Base-by-base conservation (phyloP, 257 asterid genomes). In the Primulina eburnea region DNA sequence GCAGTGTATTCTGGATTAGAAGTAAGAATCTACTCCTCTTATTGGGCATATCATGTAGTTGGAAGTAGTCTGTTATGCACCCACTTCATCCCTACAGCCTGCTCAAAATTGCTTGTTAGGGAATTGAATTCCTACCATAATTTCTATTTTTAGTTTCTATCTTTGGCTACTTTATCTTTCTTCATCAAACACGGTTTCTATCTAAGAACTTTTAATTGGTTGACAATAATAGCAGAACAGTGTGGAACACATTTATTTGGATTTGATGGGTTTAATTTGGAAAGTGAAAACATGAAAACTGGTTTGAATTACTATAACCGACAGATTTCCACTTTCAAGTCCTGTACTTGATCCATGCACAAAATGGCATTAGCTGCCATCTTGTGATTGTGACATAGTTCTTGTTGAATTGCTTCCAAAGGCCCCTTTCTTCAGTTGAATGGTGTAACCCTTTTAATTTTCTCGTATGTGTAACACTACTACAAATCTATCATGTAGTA, bases 1-100 rank as follows among this genome's bases (percentile, higher is more conserved):
- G 89, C 89, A 67, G 97, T 84, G 74, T 94, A 94, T 78, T 90
- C 97, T 70, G 96, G 96, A 75, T 75, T 93, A 77, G 99, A 93
- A 82, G 99, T 91, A 86, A 82, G 95, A 73, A 57, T 60, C 26
- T 26, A 61, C 62, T 68, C 63, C 64, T 60, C 58, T 60, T 62
- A 40, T 76, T 61, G 32, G 65, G 78, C 62, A 63, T 72, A 58
- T 62, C 64, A 32, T 55, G 65, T 65, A 50, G 67, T 61, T 70
- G 70, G 67, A 29, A 61, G 32, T 67, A 30, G 16, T 47, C 8
- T 47, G 7, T 47, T 47, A 47, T 47, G 2, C 2, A 4, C 20
- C 20, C 8, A 2, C 56, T 47, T 47, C 20, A 16, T 16, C 20
- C 20, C 20, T 16, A 9, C 56, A 47, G 53, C 20, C 16, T 47